Base-by-base conservation (phyloP, 345 rosid species). In the Angophora floribunda region DNA sequence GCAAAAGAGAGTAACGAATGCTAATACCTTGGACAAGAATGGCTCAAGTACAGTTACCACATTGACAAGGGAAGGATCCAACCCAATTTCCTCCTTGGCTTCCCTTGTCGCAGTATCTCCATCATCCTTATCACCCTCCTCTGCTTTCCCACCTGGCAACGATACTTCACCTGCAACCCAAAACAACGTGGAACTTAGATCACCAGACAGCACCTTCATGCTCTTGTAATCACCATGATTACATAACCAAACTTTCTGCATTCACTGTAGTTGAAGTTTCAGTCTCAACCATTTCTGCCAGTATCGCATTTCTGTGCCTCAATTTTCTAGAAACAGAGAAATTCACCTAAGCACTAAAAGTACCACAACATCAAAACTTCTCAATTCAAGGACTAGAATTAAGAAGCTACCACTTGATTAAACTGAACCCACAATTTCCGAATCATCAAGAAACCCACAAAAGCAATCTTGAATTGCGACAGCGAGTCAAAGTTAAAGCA, bases 21-120 rank as follows among this genome's bases (percentile, higher is more conserved):
- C 51, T 47, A 14, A 85, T 93, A 96, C 99, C 99, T 96, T 97
- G 15, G 99, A 96, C 30, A 96, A 90, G 92, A 96, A 96, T 10
- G 99, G 99, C 90, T 97, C 99, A 4, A 95, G 93, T 87, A 90
- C 88, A 49, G 95, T 86, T 36, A 92, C 87, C 26, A 93, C 89
- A 51, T 92, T 88, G 86, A 94, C 94, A 89, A 93, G 95, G 32
- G 93, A 91, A 87, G 95, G 93, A 84, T 94, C 95, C 90, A 95
- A 88, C 47, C 96, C 95, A 9, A 95, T 95, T 89, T 95, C 96
- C 90, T 95, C 97, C 55, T 89, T 89, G 59, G 97, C 97, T 91
- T 95, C 97, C 90, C 97, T 93, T 67, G 92, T 92, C 1, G 97
- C 96, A 6, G 95, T 95, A 22, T 88, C 95, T 59, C 90, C 90